Base-by-base conservation (phyloP, 164 flowering plant species). In the Protea cynaroides region DNA sequence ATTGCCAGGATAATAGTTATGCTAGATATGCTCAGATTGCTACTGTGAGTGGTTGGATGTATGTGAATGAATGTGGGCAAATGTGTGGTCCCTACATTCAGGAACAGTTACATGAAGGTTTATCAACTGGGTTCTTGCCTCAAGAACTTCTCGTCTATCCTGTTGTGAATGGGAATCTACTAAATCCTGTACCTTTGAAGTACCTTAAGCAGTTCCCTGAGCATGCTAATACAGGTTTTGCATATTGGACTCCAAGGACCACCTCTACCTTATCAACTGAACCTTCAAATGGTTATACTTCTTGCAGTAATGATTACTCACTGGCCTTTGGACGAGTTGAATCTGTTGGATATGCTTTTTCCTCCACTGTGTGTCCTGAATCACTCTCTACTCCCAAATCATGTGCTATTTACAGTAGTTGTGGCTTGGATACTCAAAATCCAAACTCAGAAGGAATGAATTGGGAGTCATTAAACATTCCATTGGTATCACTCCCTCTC, bases 81-180 rank as follows among this genome's bases (percentile, higher is more conserved):
- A 83, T 91, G 92, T 91, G 96, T 70, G 99, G 99, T 56, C 99
- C 99, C 10, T 95, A 95, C 74, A 75, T 88, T 58, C 82, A 84
- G 63, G 83, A 88, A 65, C 99, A 95, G 72, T 67, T 95, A 43
- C 80, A 75, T 58, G 94, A 95, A 66, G 99, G 99, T 19, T 72
- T 95, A 56, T 82, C 90, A 4, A 76, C 90, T 52, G 96, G 97
- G 9, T 95, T 86, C 68, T 72, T 95, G 80, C 99, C 97, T 0
- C 86, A 76, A 13, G 97, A 88, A 25, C 96, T 95, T 75, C 91
- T 80, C 58, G 92, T 95, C 22, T 95, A 92, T 80, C 97, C 97
- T 29, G 71, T 95, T 43, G n/a, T 83, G 4, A 84, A 86, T 69
- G 97, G 92, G 15, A 38, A 49, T 40, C 55, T 87, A 40, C 25